Conservation (phyloP, 805 yeast species). For the Zygosaccharomyces pseudorouxii region DNA sequence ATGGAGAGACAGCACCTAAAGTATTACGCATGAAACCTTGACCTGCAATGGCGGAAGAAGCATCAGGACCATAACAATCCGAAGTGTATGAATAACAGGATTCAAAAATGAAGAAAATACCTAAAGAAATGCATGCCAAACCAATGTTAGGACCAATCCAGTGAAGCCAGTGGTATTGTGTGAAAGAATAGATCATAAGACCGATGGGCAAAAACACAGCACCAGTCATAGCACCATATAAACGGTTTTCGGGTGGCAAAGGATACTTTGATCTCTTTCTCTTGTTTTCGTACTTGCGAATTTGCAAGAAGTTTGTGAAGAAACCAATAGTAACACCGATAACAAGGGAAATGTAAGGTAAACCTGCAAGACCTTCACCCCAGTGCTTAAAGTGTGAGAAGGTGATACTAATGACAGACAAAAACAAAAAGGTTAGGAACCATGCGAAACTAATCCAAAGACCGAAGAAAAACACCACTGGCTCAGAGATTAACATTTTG, state of each 20-base stretch:
- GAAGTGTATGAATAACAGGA: slow-evolving; percentile 4
- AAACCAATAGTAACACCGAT: slow-evolving; percentile 1
- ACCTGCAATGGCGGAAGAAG: slow-evolving; percentile 4
- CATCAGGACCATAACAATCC: slow-evolving; percentile 3
- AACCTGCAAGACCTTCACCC: slow-evolving; percentile 4
- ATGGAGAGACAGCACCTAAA: slow-evolving; percentile 2
- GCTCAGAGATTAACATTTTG: neutral
- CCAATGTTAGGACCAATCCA: slow-evolving; percentile 5
- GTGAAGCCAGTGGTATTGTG: neutral
- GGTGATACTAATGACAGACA: slow-evolving; percentile 2
- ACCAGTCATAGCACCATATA: slow-evolving; percentile 4
- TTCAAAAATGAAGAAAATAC: slow-evolving; percentile 3
- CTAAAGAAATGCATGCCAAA: slow-evolving; percentile 1
- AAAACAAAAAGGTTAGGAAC: slow-evolving; percentile 2
- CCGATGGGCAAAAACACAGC: slow-evolving; percentile 3
- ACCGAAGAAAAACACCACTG: slow-evolving; percentile 4
- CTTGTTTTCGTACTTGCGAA: neutral
- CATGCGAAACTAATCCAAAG: slow-evolving; percentile 3
- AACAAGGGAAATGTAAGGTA: slow-evolving; percentile 1
- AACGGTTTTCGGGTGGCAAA: slow-evolving; percentile 1
- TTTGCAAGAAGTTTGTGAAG: neutral
- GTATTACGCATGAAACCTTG: slow-evolving; percentile 4
- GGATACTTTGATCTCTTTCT: neutral
- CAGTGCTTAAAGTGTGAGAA: neutral
- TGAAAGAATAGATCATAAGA: neutral